Base-by-base conservation (phyloP, 1,139 yeast species). In the Torulaspora pretoriensis region DNA sequence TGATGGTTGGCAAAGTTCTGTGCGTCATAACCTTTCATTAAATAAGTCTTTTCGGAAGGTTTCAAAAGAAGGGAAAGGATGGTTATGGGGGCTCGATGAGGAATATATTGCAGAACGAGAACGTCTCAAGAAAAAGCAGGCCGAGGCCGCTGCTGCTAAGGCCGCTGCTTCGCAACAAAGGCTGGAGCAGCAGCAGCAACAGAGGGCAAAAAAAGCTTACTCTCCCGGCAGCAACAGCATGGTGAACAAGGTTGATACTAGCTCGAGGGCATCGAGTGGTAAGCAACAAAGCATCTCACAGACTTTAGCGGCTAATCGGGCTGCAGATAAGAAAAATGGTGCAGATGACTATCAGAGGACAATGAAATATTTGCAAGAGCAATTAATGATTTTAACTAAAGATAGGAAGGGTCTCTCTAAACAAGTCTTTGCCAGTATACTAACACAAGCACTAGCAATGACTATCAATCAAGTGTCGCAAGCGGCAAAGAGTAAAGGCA, bases 1-100 rank as follows among this genome's bases (percentile, higher is more conserved):
- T 1, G 96, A 89, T 64, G 97, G 97, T 2, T 92, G 99, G 99
- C 98, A 92, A 68, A 83, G 87, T 60, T 79, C 95, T 1, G 95
- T 92, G 12, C 77, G 94, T 38, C 98, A 92, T 67, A 89, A 88
- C 57, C 72, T 92, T 35, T 83, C 90, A 19, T 72, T 88, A 54
- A 89, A 89, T 66, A 88, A 88, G 66, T 81, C 90, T 7, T 92
- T 92, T 68, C 77, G 81, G 47, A 81, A 84, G 55, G 80, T 84
- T 8, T 74, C 82, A 27, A 81, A 87, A 56, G 87, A 83, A 53
- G 94, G 92, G 13, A 83, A 81, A 61, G 96, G 96, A 48, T 89
- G 96, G 92, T 70, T 86, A 30, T 92, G 95, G 94, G 89, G 90
- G 4, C 71, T 92, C 40, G 96, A 94, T 64, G 95, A 88, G 49